phyloP scores from a whole-genome alignment of 345 rosid species.

The Toxicodendron radicans region DNA sequence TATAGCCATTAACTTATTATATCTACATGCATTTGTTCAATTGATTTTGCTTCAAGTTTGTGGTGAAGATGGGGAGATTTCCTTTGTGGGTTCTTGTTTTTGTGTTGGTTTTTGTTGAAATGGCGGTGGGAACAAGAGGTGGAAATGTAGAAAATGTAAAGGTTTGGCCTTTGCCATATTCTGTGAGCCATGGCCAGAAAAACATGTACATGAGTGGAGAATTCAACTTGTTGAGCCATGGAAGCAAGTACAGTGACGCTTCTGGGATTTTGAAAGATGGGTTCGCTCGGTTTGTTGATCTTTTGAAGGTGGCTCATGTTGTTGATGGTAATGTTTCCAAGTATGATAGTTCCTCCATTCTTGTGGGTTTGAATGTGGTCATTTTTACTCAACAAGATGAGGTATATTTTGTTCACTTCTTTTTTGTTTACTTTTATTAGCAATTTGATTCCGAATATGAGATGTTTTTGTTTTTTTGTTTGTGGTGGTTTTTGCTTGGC shows the following conservation, averaged over 20 bases:
- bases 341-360: slow-evolving; percentile 29
- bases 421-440: neutral
- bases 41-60: too few species aligned
- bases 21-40: too few species aligned
- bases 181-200: slow-evolving; percentile 40
- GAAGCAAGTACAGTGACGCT: slow-evolving; percentile 35
- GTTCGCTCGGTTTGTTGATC: slow-evolving; percentile 50
- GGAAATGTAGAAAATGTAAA: slow-evolving; percentile 19
- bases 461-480: too few species aligned
- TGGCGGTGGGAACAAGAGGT: neutral
- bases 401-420: slow-evolving; percentile 25
- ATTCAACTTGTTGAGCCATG: slow-evolving; percentile 38
- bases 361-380: slow-evolving; percentile 44
- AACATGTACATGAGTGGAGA: slow-evolving; percentile 32
- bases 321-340: slow-evolving; percentile 35
- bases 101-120: neutral
- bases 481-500: too few species aligned
- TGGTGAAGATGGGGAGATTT: too few species aligned
- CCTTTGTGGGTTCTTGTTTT: neutral
- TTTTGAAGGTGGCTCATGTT: slow-evolving; percentile 41
- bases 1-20: too few species aligned
- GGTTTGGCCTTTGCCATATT: slow-evolving; percentile 60
- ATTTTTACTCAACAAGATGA: slow-evolving; percentile 44
- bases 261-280: slow-evolving; percentile 52
- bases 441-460: neutral